Conservation (phyloP, 371 early-diverging fungal species). For the Sporodiniella umbellata region DNA sequence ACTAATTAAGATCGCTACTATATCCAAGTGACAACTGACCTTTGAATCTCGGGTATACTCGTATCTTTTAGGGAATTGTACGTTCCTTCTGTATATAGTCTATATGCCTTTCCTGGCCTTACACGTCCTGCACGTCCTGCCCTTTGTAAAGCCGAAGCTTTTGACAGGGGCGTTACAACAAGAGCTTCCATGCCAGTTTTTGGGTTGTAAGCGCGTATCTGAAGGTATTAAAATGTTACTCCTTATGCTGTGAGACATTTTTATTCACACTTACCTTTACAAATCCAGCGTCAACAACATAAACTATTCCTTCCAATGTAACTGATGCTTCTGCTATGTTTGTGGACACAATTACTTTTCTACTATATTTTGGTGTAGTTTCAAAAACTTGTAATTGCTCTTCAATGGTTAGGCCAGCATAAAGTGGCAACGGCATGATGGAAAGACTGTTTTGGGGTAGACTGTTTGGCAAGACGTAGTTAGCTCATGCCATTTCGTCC, state of each 20-base stretch:
- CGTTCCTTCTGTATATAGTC: constrained; percentile 88
- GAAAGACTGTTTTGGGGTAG: constrained; percentile 38
- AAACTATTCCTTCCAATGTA: constrained; percentile 98
- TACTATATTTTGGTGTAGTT: constrained; percentile 75
- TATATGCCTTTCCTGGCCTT: constrained; percentile 90
- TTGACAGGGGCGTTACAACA: constrained; percentile 72
- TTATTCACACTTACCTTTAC: constrained; percentile 65
- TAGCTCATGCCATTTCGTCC: constrained; percentile 65
- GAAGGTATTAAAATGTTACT: constrained; percentile 11
- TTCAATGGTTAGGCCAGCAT: constrained; percentile 70
- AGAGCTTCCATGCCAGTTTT: constrained; percentile 84
- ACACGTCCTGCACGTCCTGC: constrained; percentile 93
- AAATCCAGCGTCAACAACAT: constrained; percentile 98
- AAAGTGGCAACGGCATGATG: constrained; percentile 68
- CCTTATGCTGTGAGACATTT: background rate
- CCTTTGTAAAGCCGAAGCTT: constrained; percentile 82
- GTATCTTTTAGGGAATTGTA: constrained; percentile 50
- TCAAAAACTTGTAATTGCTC: constrained; percentile 92
- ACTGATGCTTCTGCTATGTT: constrained; percentile 99
- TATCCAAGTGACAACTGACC: too few species aligned
- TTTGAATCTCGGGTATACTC: constrained; percentile 73
- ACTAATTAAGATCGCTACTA: background rate
- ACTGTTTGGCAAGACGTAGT: constrained; percentile 12
- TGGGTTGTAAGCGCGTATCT: constrained; percentile 88
- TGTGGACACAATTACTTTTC: constrained; percentile 95